A percentile compares a stretch with the other conserved stretches of the same genome.
phyloP scores from a whole-genome alignment of 192 early-diverging fungal species.

The Spizellomyces punctatus region DNA sequence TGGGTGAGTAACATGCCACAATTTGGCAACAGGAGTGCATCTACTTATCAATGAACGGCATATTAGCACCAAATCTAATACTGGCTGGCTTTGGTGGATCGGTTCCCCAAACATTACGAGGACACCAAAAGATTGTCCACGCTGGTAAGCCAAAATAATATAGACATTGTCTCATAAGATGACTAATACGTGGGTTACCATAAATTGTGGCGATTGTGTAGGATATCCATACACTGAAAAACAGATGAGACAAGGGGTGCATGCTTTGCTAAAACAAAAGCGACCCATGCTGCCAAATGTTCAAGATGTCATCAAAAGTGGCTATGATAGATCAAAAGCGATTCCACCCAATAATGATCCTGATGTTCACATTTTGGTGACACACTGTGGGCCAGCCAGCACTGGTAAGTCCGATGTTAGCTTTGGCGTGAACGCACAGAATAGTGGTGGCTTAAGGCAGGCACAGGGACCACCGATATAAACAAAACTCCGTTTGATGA shows the following conservation, averaged over 20 bases:
- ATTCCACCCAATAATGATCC: neutral
- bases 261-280: neutral
- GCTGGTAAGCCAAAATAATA: too few species aligned
- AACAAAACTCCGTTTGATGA: conserved; percentile 29
- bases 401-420: conserved; percentile 2
- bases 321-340: neutral
- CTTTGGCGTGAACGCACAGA: neutral
- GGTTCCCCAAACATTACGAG: conserved; percentile 10
- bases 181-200: too few species aligned
- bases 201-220: neutral
- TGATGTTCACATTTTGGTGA: conserved; percentile 28
- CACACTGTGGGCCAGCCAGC: conserved; percentile 32
- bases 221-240: conserved; percentile 31
- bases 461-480: conserved; percentile 24
- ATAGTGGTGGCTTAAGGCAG: too few species aligned
- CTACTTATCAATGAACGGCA: neutral
- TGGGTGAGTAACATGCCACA: conserved; percentile 1
- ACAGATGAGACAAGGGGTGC: neutral
- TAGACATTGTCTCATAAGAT: too few species aligned
- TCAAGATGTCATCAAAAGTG: neutral
- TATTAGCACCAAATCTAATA: conserved; percentile 21
- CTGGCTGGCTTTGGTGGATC: conserved; percentile 29
- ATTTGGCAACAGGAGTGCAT: neutral
- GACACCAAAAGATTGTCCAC: neutral
- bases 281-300: neutral